Base-by-base conservation (phyloP, 768 basidiomycete genomes). In the Leccinum disarticulatum region DNA sequence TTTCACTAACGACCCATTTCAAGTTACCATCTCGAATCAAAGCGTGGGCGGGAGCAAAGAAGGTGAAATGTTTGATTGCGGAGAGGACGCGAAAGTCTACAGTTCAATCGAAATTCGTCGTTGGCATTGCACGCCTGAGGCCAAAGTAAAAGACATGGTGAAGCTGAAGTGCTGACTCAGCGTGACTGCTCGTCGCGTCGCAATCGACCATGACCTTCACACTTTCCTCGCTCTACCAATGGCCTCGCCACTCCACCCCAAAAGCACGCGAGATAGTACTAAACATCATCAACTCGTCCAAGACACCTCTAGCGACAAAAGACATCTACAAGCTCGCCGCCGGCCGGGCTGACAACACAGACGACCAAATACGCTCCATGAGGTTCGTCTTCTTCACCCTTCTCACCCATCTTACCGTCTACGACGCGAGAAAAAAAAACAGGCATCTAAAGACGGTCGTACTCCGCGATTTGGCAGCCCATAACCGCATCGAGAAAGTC, bases 41-140 rank as follows among this genome's bases (percentile, higher is more conserved):
- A 22, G 83, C 83, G 70, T 88, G 79, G 2, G 85, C 62, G 1
- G 88, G 79, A 2, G 85, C 85, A 56, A 94, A 83, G 74, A 94
- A 88, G 25, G 90, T 81, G 0, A 90, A 93, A 68, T 94, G 87
- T 68, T 95, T 95, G 70, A 98, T 90, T 54, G 91, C 90, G 57
- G 85, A 85, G 60, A 99, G 83, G 64, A 97, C 82, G 69, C 96
- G 94, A 73, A 98, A 97, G 75, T 98, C 33, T 33, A 33, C 33
- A 31, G 31, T 31, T 10, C 31, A 11, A 31, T 31, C 31, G 31
- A 31, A 31, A 1, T 31, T 33, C 31, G 1, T 33, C 31, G 11
- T 33, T 33, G 31, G 31, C 25, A 25, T 25, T 25, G 25, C 25
- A 25, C 25, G 25, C 5, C 31, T 33, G 11, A 33, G 31, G 31